phyloP scores from a whole-genome alignment of 148 eudicot species.

The Camellia lanceoleosa region DNA sequence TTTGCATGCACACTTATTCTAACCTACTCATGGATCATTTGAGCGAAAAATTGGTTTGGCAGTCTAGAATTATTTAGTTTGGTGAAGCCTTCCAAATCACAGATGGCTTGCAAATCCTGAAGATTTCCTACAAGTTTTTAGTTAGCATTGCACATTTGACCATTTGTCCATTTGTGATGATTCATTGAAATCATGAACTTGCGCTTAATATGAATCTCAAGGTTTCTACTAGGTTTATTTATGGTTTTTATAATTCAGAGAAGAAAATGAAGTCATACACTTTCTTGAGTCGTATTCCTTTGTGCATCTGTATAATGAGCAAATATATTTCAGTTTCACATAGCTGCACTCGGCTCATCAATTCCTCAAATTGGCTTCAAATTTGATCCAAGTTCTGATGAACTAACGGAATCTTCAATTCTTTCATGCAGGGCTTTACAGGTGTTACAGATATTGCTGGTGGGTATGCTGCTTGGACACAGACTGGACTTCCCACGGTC shows the following conservation, averaged over 20 bases:
- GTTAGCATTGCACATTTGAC: not conserved
- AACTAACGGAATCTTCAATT: not conserved
- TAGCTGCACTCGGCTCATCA: not conserved
- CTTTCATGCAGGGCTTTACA: slow-evolving; percentile 53
- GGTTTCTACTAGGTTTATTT: no score
- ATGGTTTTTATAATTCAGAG: not conserved
- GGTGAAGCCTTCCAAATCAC: not conserved
- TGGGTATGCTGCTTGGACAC: slow-evolving; percentile 64
- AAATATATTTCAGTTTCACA: not conserved
- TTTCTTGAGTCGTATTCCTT: not conserved
- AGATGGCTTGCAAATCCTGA: not conserved
- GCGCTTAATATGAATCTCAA: no score
- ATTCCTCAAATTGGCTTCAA: not conserved
- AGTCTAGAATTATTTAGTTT: no score
- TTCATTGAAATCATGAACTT: not conserved
- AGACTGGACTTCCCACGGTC: slow-evolving; percentile 46
- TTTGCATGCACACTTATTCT: no score
- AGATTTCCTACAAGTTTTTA: not conserved
- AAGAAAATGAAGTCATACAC: not conserved
- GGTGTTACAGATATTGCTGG: slow-evolving; percentile 61
- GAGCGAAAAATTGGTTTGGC: no score
- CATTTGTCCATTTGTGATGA: not conserved
- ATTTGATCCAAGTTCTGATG: not conserved
- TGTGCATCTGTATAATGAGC: no score
- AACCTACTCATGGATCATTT: no score